A percentile compares a stretch with the other conserved stretches of the same genome.
phyloP scores from a whole-genome alignment of 2,329 filamentous ascomycete species.

The Penicillium psychrosexuale region DNA sequence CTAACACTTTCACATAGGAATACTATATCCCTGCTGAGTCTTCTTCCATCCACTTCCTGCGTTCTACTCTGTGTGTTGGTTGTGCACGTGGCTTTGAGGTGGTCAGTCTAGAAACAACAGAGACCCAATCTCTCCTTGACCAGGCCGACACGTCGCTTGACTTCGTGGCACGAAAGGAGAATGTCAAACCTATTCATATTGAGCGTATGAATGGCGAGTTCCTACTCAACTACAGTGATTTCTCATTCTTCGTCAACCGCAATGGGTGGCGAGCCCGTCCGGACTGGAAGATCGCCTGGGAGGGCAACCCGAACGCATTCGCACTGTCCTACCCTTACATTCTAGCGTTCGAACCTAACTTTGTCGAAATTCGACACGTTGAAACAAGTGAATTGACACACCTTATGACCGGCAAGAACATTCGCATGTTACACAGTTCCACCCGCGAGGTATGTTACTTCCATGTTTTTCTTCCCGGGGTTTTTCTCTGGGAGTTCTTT shows the following conservation, averaged over 20 bases:
- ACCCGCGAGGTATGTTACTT: slow-evolving; percentile 77
- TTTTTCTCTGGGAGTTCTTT: neutral
- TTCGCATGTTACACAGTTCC: slow-evolving; percentile 94
- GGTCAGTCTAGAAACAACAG: slow-evolving; percentile 92
- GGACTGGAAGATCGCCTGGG: slow-evolving; percentile 98
- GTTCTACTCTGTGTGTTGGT: slow-evolving; percentile 93
- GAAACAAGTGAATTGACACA: slow-evolving; percentile 88
- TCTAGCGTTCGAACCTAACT: slow-evolving; percentile 92
- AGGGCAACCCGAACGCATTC: slow-evolving; percentile 87
- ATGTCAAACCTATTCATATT: slow-evolving; percentile 92
- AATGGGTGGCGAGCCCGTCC: slow-evolving; percentile 95
- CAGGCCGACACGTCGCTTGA: slow-evolving; percentile 97
- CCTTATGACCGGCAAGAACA: slow-evolving; percentile 94
- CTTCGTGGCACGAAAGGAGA: slow-evolving; percentile 91
- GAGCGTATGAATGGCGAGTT: slow-evolving; percentile 97
- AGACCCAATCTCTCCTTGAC: slow-evolving; percentile 93
- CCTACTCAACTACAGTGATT: slow-evolving; percentile 95
- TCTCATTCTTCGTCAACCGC: slow-evolving; percentile 98
- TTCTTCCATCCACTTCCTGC: slow-evolving; percentile 96
- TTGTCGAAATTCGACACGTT: slow-evolving; percentile 94
- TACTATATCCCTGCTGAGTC: slow-evolving; percentile 98
- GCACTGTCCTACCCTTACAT: slow-evolving; percentile 97
- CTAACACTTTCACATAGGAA: slow-evolving; percentile 54
- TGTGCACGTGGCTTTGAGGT: slow-evolving; percentile 96
- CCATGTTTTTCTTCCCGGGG: neutral